A percentile compares a stretch with the other conserved stretches of the same genome.
Evolutionary conservation across 257 asterid species (phyloP).

Genomic region (Primulina eburnea): DNA sequence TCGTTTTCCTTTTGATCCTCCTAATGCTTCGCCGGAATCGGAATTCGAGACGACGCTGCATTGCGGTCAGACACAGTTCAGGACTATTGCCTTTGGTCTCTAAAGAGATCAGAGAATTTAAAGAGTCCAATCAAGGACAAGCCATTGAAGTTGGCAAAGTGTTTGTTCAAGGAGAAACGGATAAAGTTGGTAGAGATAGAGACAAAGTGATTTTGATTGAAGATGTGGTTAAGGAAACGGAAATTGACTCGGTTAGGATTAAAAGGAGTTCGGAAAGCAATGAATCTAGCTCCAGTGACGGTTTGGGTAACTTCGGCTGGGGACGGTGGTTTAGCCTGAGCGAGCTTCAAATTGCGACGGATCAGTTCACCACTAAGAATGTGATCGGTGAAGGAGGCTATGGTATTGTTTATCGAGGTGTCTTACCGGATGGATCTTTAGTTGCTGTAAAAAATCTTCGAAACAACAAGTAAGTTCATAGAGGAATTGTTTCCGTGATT

Average conservation of each 20-base stretch:
- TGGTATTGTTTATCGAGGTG: constrained; percentile 30
- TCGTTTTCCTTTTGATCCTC: constrained; percentile 40
- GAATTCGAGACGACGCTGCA: constrained; percentile 39
- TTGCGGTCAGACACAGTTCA: constrained; percentile 38
- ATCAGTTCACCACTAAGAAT: constrained; percentile 19
- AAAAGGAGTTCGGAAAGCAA: constrained; percentile 52
- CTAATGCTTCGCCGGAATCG: constrained; percentile 42
- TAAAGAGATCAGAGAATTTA: constrained; percentile 33
- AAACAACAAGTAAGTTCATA: constrained; percentile 21
- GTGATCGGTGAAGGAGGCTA: constrained; percentile 32
- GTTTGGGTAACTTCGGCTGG: constrained; percentile 41
- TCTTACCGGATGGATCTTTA: constrained; percentile 24
- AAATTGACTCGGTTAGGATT: constrained; percentile 34
- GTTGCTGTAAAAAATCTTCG: constrained; percentile 26
- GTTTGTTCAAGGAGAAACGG: constrained; percentile 6
- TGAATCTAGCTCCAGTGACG: constrained; percentile 36
- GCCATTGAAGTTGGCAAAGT: constrained; percentile 15
- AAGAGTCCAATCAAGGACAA: constrained; percentile 36
- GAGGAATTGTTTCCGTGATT: not conserved
- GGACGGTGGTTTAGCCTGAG: constrained; percentile 34
- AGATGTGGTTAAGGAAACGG: constrained; percentile 39
- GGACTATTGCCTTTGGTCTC: constrained; percentile 58
- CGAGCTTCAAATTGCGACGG: constrained; percentile 24
- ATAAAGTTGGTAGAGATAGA: constrained; percentile 28
- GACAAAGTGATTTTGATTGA: constrained; percentile 41